phyloP scores from a whole-genome alignment of 2,329 filamentous ascomycete genomes.

The Zarea fungicola region DNA sequence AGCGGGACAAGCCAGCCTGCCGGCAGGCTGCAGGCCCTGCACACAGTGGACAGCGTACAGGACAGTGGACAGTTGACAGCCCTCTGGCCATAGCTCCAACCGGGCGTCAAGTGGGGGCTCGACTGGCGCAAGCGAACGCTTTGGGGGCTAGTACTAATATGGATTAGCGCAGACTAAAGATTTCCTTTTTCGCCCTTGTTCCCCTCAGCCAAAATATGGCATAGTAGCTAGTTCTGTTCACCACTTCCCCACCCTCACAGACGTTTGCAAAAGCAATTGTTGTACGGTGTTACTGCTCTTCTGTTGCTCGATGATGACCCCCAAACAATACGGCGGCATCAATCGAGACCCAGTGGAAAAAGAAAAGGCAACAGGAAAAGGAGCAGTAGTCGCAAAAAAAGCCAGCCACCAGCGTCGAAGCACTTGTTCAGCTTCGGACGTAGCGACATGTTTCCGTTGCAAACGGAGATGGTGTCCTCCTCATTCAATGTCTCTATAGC shows the following conservation, averaged over 20 bases:
- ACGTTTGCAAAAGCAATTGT: slow-evolving; percentile 9
- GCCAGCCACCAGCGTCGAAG: neutral
- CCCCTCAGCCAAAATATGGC: neutral
- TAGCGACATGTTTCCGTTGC: slow-evolving; percentile 1
- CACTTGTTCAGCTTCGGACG: neutral
- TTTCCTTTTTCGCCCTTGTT: slow-evolving; percentile 12
- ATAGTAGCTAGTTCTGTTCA: neutral
- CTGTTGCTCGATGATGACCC: neutral
- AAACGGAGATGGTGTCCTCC: neutral
- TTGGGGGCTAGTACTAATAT: neutral
- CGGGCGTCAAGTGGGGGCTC: slow-evolving; percentile 2
- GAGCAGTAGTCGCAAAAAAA: neutral
- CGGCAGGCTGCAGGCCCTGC: neutral
- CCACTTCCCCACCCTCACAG: neutral
- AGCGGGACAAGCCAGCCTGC: too few relatives aligned
- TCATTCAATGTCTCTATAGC: slow-evolving; percentile 2
- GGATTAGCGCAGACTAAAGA: neutral
- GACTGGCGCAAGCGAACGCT: slow-evolving; percentile 6
- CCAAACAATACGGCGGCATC: neutral
- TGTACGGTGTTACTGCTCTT: neutral
- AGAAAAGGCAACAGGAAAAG: neutral
- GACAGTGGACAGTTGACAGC: slow-evolving; percentile 4
- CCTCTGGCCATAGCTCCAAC: slow-evolving; percentile 11
- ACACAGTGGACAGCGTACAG: too few relatives aligned
- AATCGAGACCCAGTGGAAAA: slow-evolving; percentile 6